phyloP scores from a whole-genome alignment of 495 filamentous ascomycete genomes.

The Aspergillus indologenus region DNA sequence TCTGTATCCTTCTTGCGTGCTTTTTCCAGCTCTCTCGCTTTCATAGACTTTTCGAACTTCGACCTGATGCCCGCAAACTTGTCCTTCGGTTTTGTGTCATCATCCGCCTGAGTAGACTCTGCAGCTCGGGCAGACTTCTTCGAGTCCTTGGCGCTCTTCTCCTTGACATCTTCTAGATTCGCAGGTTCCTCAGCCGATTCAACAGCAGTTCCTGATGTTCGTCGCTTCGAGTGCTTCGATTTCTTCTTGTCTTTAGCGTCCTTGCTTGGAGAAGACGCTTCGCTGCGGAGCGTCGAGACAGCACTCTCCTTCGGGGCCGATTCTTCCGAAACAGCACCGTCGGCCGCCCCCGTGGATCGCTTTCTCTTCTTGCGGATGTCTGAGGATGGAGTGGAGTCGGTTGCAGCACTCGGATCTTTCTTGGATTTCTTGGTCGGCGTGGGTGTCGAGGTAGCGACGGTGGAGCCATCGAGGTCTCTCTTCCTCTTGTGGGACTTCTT shows the following conservation, averaged over 20 bases:
- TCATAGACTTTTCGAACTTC: slow-evolving; percentile 46
- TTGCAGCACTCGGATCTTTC: slow-evolving; percentile 27
- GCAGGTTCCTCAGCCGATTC: slow-evolving; percentile 8
- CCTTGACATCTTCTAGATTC: not conserved
- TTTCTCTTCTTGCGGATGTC: slow-evolving; percentile 28
- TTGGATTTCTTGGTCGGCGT: slow-evolving; percentile 40
- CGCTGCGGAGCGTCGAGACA: slow-evolving; percentile 28
- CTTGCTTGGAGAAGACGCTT: slow-evolving; percentile 23
- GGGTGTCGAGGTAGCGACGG: slow-evolving; percentile 29
- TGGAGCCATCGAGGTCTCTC: slow-evolving; percentile 31
- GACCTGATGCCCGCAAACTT: slow-evolving; percentile 44
- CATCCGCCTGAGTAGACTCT: slow-evolving; percentile 5
- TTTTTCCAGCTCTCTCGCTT: slow-evolving; percentile 32
- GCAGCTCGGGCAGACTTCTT: slow-evolving; percentile 5
- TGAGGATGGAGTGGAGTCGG: slow-evolving; percentile 13
- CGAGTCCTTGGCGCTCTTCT: not conserved
- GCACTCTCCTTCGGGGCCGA: slow-evolving; percentile 27
- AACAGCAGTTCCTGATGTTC: slow-evolving; percentile 18
- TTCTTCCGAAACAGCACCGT: slow-evolving; percentile 21
- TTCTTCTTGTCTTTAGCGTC: slow-evolving; percentile 28
- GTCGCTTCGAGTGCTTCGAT: slow-evolving; percentile 29
- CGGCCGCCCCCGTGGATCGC: slow-evolving; percentile 16
- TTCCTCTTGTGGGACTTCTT: slow-evolving; percentile 40
- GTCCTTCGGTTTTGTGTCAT: slow-evolving; percentile 24
- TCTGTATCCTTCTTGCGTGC: slow-evolving; percentile 22